Base-by-base conservation (phyloP, 345 rosid species). In the Lepidium sativum region DNA sequence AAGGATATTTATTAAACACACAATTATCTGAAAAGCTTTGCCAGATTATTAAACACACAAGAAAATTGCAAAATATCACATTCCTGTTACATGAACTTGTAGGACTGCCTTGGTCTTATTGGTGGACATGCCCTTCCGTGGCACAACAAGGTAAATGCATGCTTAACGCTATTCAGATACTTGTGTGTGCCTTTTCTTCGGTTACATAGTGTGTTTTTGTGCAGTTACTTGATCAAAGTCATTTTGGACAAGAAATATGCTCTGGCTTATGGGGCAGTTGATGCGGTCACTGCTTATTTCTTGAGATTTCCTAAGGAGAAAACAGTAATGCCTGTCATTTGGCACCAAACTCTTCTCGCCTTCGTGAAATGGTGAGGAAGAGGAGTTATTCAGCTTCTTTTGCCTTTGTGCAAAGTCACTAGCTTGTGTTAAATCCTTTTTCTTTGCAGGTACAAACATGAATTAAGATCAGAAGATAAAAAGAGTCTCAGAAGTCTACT, bases 401-500 rank as follows among this genome's bases (percentile, higher is more conserved):
- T 48, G 33, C 15, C 16, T 27, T 4, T 1, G 29, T 4, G 29
- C 29, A 25, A 25, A 25, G 2, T 1, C 29, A 4, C 2, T 25
- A 25, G 1, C 35, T 21, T 17, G 13, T 25, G 55, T 25, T 13
- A 20, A 20, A 20, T 20, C 21, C 21, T 52, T 6, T 52, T 1
- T n/a, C 40, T 21, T 40, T 57, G 63, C 63, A 57, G 49, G 27
- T 59, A 59, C 64, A 59, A 25, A 14, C 49, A 58, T 6, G 23
- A 58, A 58, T 12, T 58, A 40, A 59, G 64, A 59, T 25, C 3
- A n/a, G 65, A 60, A 33, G 54, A 60, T 44, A 44, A 60, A 60
- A 32, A 44, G 52, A 31, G 65, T 43, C 60, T 64, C 33, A 65
- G 9, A 52, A 52, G 69, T 65, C 32, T 65, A 39, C 29, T 65